Conservation (phyloP, 1,284 basidiomycete species). For the Ustilago cynodontis region DNA sequence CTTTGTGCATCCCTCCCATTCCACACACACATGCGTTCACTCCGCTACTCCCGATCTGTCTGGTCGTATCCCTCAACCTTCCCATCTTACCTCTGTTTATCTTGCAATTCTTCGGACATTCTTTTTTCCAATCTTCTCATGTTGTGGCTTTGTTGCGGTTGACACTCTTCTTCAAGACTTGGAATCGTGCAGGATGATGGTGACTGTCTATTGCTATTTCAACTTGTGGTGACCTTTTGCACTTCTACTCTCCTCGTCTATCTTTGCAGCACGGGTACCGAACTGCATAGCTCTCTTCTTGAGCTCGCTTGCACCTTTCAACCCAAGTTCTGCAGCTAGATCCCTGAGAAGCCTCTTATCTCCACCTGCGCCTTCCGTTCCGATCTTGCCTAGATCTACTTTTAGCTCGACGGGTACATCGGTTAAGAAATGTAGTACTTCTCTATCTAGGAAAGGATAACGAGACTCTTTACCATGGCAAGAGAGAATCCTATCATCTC, state of each 20-base stretch:
- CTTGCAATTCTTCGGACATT: slow-evolving; percentile 7
- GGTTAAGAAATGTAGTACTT: slow-evolving; percentile 72
- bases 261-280: slow-evolving; percentile 87
- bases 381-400: slow-evolving; percentile 73
- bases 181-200: not conserved
- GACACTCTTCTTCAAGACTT: not conserved
- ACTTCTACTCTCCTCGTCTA: slow-evolving; percentile 75
- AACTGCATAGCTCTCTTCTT: slow-evolving; percentile 98
- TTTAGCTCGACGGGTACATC: slow-evolving; percentile 83
- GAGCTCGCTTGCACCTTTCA: slow-evolving; percentile 74
- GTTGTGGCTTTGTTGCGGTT: not conserved
- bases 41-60: slow-evolving; percentile 4
- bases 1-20: not conserved
- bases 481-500: slow-evolving; percentile 92
- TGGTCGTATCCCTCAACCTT: not conserved
- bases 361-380: slow-evolving; percentile 73
- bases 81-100: not conserved
- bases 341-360: slow-evolving; percentile 86
- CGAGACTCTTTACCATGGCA: slow-evolving; percentile 85
- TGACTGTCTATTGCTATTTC: slow-evolving; percentile 1
- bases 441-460: slow-evolving; percentile 61
- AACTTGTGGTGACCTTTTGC: slow-evolving; percentile 65
- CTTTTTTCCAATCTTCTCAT: not conserved
- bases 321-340: slow-evolving; percentile 40
- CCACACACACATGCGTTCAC: slow-evolving; percentile 4